Conservation (phyloP, 352 stramenopile genomes). For the Globisporangium paroecandrum region DNA sequence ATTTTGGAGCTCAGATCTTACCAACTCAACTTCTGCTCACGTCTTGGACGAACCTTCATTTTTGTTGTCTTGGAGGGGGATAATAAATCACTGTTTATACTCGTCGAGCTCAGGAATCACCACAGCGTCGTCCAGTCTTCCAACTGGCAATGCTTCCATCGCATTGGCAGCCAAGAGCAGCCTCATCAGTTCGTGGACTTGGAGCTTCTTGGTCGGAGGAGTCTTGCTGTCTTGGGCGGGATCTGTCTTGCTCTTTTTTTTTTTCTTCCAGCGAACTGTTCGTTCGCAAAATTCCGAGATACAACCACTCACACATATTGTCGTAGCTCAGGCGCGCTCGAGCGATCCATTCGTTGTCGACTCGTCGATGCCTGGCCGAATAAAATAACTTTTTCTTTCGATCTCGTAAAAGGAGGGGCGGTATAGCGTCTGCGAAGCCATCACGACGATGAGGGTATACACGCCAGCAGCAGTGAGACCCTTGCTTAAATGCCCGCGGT, state of each 20-base stretch:
- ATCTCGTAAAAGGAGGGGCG: not conserved
- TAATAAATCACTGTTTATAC: slow-evolving; percentile 7
- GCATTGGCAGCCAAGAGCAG: not conserved
- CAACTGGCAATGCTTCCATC: not conserved
- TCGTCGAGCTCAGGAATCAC: not conserved
- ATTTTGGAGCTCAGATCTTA: not conserved
- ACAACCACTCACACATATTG: slow-evolving; percentile 8
- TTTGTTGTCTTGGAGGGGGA: slow-evolving; percentile 5
- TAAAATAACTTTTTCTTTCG: slow-evolving; percentile 20
- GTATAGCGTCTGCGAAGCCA: not conserved
- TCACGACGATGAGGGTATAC: not conserved
- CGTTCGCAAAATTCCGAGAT: slow-evolving; percentile 5
- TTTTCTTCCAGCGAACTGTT: slow-evolving; percentile 8
- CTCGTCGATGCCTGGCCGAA: slow-evolving; percentile 13
- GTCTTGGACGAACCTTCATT: slow-evolving; percentile 3
- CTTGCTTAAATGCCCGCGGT: slow-evolving; percentile 47
- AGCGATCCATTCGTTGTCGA: slow-evolving; percentile 5
- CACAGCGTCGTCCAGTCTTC: not conserved
- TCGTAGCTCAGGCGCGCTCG: slow-evolving; percentile 6
- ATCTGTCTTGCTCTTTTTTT: slow-evolving; percentile 6
- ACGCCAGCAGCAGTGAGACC: not conserved
- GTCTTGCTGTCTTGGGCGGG: not conserved
- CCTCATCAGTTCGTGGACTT: not conserved
- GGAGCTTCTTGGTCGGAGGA: not conserved
- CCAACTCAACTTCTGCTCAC: slow-evolving; percentile 1